Base-by-base conservation (phyloP, 1,139 yeast genomes). In the Candida tropicalis region DNA sequence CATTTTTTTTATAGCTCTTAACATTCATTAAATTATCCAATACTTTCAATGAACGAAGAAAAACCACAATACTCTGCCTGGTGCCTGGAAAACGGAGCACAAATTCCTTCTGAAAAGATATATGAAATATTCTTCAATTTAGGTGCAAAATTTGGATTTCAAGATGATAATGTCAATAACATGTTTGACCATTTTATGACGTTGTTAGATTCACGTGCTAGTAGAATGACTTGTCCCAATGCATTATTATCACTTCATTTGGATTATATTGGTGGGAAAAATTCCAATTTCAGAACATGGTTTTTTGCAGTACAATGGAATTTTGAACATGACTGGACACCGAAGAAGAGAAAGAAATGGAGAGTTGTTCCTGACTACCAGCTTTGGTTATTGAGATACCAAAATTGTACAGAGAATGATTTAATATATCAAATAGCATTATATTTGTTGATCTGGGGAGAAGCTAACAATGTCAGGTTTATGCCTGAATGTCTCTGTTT, bases 401-500 rank as follows among this genome's bases (percentile, higher is more conserved):
- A 48, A 36, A 50, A 49, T 23, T 66, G 71, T 69, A 58, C 55
- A 18, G 40, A 42, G 7, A 51, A 32, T 9, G 70, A 68, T 23
- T 61, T 57, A 35, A 48, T 69, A 7, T 40, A 44, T 17, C 75
- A 70, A 35, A 45, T 71, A 9, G 66, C 66, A 1, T 47, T 71
- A 22, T 70, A 68, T 44, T 52, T 71, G 39, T 51, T 70, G 11
- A 63, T 68, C 9, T 71, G 77, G 77, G 77, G 77, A 3, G 77
- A 71, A 48, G 67, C 75, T 1, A 70, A 69, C 47, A 70, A 70
- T 45, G 51, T 71, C 2, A 55, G 77, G 38, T 71, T 70, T 48
- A 59, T 71, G 63, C 75, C 77, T 1, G 77, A 71, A 47, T 67
- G 74, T 42, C 41, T 71, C 3, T 70, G 76, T 46, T 71, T 69